Conservation (phyloP, 2,329 filamentous ascomycete genomes). For the Alternaria sp. region DNA sequence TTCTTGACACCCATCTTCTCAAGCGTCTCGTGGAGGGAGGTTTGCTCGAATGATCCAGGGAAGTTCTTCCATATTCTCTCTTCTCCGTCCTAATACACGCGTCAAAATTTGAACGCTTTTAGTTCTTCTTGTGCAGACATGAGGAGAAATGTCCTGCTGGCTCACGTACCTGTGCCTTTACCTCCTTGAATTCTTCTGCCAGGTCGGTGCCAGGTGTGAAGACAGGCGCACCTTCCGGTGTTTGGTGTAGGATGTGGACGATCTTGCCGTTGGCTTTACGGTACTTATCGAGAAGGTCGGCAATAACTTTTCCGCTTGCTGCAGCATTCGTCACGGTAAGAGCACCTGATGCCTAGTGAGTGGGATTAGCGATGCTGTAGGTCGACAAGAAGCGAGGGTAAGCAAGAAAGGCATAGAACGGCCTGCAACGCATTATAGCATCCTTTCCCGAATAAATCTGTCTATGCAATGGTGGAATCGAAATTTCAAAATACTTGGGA, state of each 20-base stretch:
- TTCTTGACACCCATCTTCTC: conserved; percentile 62
- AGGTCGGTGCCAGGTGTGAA: conserved; percentile 70
- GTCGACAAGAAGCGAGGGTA: not conserved
- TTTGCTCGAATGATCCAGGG: conserved; percentile 68
- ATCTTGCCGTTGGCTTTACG: conserved; percentile 63
- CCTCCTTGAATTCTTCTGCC: conserved; percentile 67
- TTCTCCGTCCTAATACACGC: conserved; percentile 55
- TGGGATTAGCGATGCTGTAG: not conserved
- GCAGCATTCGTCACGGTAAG: conserved; percentile 65
- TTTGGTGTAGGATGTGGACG: conserved; percentile 69
- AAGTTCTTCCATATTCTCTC: conserved; percentile 64
- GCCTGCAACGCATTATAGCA: not conserved
- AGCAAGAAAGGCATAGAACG: not conserved
- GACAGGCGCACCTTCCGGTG: conserved; percentile 68
- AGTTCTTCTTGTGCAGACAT: not conserved
- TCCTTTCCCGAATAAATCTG: not conserved
- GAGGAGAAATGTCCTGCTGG: not conserved
- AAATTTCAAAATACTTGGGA: not conserved
- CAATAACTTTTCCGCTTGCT: conserved; percentile 64
- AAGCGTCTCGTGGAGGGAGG: conserved; percentile 65
- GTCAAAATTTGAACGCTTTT: not conserved
- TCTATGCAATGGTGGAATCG: not conserved
- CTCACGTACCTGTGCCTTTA: conserved; percentile 56
- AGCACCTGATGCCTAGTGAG: conserved; percentile 57
- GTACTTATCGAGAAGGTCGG: conserved; percentile 66